A percentile compares a stretch with the other conserved stretches of the same genome.
Conservation (phyloP, 352 stramenopile genomes). For the Phytophthora parvispora region DNA sequence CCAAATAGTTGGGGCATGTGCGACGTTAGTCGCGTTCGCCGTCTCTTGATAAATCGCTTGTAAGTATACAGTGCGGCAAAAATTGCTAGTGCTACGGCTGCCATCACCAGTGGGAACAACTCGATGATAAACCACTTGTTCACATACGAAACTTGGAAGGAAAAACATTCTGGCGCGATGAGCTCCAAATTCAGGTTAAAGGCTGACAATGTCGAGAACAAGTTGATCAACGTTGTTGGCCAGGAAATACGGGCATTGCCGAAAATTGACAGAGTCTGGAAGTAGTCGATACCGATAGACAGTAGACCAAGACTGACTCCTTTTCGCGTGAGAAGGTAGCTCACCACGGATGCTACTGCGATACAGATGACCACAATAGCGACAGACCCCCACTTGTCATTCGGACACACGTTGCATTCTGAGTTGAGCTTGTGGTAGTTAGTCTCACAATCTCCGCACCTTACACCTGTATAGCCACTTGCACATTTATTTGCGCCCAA, state of each 20-base stretch:
- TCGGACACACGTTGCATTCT: constrained; percentile 65
- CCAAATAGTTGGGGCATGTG: constrained; percentile 78
- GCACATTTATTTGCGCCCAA: constrained; percentile 62
- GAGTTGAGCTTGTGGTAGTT: constrained; percentile 75
- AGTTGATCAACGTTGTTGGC: constrained; percentile 63
- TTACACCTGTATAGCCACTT: constrained; percentile 49
- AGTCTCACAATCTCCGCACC: constrained; percentile 56
- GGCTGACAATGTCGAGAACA: constrained; percentile 76
- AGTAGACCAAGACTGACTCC: constrained; percentile 78
- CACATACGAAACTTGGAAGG: constrained; percentile 74
- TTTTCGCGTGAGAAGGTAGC: constrained; percentile 65
- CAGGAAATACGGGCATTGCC: constrained; percentile 74
- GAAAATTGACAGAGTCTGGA: constrained; percentile 90
- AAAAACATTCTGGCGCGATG: constrained; percentile 83
- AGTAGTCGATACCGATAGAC: constrained; percentile 89
- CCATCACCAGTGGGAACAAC: constrained; percentile 61
- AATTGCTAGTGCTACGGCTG: constrained; percentile 45
- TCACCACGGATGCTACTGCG: constrained; percentile 54
- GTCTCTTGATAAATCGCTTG: constrained; percentile 64
- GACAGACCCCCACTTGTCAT: constrained; percentile 66
- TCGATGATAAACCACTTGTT: constrained; percentile 82
- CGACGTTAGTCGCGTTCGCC: constrained; percentile 63
- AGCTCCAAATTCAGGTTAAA: constrained; percentile 92
- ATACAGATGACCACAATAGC: constrained; percentile 63
- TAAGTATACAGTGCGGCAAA: constrained; percentile 68